Percentiles rank a stretch among this genome's conserved stretches.
These are phyloP conservation scores for Podila epicladia DNA, from an alignment of 192 early-diverging fungal genomes.

Conservation along the genomic window DNA sequence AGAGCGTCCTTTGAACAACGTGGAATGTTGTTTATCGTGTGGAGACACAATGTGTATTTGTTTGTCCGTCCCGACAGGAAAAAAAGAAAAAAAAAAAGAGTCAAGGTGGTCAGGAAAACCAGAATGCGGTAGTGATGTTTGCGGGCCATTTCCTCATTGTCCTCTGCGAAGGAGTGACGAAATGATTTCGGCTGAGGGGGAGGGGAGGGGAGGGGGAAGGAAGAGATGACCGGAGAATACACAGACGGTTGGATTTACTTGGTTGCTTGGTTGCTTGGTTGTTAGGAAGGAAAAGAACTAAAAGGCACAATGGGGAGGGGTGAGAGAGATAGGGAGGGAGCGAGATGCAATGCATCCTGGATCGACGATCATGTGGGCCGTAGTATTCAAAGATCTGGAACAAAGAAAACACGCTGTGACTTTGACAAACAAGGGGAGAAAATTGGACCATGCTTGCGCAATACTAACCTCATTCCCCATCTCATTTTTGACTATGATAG, in stretches of 20 bases:
- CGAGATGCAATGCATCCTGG: no score
- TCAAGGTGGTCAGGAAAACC: neutral
- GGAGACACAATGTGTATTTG: neutral
- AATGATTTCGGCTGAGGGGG: neutral
- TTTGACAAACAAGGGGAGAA: no score
- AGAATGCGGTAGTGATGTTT: neutral
- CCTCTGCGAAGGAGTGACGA: neutral
- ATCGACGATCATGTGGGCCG: no score
- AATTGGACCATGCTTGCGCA: neutral
- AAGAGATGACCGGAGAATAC: neutral
- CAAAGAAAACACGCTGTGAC: no score
- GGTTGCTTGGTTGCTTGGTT: neutral
- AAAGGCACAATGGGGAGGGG: neutral
- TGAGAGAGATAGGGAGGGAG: no score
- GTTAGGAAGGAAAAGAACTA: neutral
- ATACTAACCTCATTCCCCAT: neutral
- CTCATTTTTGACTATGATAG: constrained; percentile 5
- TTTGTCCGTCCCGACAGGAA: neutral
- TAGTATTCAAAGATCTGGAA: no score
- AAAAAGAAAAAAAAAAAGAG: neutral
- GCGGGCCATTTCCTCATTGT: neutral
- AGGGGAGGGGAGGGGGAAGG: neutral
- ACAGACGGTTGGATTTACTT: neutral
- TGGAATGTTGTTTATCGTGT: neutral
- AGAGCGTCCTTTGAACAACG: neutral